Evolutionary conservation across 495 filamentous ascomycete species (phyloP).

Genomic region (Penicillium flavigenum): DNA sequence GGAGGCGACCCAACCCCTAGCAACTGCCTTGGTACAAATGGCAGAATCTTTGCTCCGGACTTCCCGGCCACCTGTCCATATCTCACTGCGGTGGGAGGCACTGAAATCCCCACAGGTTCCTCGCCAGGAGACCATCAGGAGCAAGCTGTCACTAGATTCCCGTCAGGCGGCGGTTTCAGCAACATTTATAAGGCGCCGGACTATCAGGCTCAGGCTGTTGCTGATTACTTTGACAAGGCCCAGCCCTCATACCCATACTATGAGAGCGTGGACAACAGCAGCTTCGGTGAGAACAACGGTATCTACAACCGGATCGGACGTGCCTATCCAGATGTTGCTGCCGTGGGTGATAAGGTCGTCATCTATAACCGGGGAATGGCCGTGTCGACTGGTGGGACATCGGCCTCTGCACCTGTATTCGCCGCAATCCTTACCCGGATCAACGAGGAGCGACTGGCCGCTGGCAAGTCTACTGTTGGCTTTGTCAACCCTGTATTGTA

Average conservation of each 20-base stretch:
- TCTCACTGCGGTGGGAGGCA: conserved; percentile 53
- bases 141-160: conserved; percentile 45
- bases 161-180: conserved; percentile 65
- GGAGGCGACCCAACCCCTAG: conserved; percentile 36
- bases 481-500: conserved; percentile 64
- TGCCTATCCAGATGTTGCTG: conserved; percentile 64
- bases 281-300: conserved; percentile 44
- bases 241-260: conserved; percentile 47
- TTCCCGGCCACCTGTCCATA: conserved; percentile 54
- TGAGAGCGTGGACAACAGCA: conserved; percentile 37
- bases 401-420: conserved; percentile 57
- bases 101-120: conserved; percentile 41
- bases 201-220: conserved; percentile 58
- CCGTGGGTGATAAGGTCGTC: conserved; percentile 59
- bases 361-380: conserved; percentile 45
- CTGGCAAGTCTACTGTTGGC: conserved; percentile 56
- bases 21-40: conserved; percentile 40
- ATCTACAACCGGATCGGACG: conserved; percentile 61
- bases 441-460: conserved; percentile 60
- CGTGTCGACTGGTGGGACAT: conserved; percentile 52
- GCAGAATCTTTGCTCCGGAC: conserved; percentile 47
- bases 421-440: conserved; percentile 59
- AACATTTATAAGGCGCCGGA: conserved; percentile 61
- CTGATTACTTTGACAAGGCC: conserved; percentile 48
- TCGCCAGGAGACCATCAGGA: conserved; percentile 39